A percentile compares a stretch with the other conserved stretches of the same genome.
phyloP scores from a whole-genome alignment of 176 grass and related monocot species.

The Phyllostachys edulis region DNA sequence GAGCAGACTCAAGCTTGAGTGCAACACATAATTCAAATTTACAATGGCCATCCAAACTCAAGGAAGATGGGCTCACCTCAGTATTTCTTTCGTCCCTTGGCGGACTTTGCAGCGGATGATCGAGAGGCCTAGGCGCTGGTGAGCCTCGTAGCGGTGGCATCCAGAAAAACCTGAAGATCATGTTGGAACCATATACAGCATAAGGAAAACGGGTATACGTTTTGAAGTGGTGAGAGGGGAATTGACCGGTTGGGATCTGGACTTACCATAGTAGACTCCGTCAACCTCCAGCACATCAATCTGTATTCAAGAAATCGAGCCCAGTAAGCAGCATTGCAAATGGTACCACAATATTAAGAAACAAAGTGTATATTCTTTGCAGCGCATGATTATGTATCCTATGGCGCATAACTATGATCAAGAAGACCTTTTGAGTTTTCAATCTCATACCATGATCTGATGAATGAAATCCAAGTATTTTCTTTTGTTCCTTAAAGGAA shows the following conservation, averaged over 20 bases:
- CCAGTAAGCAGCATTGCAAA: slow-evolving; percentile 21
- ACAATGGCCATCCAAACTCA: not conserved
- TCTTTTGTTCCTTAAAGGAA: not conserved
- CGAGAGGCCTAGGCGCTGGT: slow-evolving; percentile 79
- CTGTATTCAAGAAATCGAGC: slow-evolving; percentile 43
- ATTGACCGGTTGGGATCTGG: not conserved
- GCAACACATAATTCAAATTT: not conserved
- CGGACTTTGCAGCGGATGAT: slow-evolving; percentile 92
- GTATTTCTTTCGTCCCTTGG: slow-evolving; percentile 84
- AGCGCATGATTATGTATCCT: not conserved
- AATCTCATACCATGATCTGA: not conserved
- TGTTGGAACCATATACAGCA: not conserved
- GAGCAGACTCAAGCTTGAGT: not conserved
- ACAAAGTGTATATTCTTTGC: not conserved
- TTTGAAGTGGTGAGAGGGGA: slow-evolving; percentile 2
- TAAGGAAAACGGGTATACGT: not conserved
- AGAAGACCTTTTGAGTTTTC: not conserved
- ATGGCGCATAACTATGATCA: not conserved
- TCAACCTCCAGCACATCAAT: slow-evolving; percentile 95
- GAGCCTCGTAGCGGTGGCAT: slow-evolving; percentile 92
- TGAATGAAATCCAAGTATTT: not conserved
- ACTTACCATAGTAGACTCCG: slow-evolving; percentile 79
- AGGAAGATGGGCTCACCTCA: slow-evolving; percentile 49
- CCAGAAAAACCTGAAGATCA: slow-evolving; percentile 81
- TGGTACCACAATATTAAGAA: not conserved